phyloP scores from a whole-genome alignment of 768 basidiomycete genomes.

The Solioccasus polychromus region DNA sequence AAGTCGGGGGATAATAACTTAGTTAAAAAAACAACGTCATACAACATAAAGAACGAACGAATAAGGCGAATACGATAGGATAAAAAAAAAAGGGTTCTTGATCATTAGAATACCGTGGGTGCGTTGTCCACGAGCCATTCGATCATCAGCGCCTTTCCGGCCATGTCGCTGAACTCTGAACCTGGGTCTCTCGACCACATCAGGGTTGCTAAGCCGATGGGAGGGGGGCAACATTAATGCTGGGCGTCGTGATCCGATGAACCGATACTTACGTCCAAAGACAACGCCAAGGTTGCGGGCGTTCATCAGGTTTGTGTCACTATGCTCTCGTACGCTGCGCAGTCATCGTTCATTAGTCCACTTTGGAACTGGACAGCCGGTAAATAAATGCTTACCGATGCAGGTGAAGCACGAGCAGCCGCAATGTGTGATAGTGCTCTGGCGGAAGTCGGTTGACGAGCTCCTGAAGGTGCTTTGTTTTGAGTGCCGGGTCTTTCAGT shows the following conservation, averaged over 20 bases:
- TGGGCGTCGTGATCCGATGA: not conserved
- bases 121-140: conserved; percentile 96
- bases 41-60: not conserved
- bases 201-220: conserved; percentile 67
- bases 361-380: not conserved
- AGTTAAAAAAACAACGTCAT: conserved; percentile 3
- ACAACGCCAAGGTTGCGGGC: conserved; percentile 95
- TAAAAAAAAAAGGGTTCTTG: not conserved
- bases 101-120: conserved; percentile 42
- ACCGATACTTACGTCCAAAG: conserved; percentile 82
- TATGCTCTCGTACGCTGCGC: conserved; percentile 56
- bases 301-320: conserved; percentile 86
- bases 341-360: conserved; percentile 1
- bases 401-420: conserved; percentile 82
- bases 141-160: conserved; percentile 87
- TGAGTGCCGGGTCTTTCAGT: conserved; percentile 59
- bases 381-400: conserved; percentile 53
- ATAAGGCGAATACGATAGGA: too few relatives aligned
- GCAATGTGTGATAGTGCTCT: conserved; percentile 86
- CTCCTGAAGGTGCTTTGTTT: conserved; percentile 58
- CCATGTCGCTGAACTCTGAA: conserved; percentile 97
- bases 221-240: conserved; percentile 1
- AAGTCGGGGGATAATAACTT: too few relatives aligned
- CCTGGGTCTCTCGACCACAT: conserved; percentile 85
- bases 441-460: conserved; percentile 75